Evolutionary conservation across 306 rosid species (phyloP).

Genomic region (Prunus mongolica): DNA sequence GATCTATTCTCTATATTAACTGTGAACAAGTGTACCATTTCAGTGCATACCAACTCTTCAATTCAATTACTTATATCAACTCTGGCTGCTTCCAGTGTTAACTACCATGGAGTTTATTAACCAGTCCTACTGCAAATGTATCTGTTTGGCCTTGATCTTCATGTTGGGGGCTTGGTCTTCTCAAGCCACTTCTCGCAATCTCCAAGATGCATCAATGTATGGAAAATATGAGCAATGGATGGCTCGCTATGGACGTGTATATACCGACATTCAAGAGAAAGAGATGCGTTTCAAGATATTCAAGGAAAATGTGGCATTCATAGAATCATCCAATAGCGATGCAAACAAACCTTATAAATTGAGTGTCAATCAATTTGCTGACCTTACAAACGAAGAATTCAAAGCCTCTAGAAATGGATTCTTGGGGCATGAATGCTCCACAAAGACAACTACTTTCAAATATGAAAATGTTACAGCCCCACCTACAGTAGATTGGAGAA

Average conservation of each 20-base stretch:
- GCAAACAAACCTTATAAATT: conserved; percentile 22
- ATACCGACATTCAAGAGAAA: conserved; percentile 20
- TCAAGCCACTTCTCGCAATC: neutral
- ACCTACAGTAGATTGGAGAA: conserved; percentile 36
- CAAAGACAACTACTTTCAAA: conserved; percentile 31
- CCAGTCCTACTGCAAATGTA: neutral
- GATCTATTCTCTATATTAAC: neutral
- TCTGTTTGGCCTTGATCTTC: neutral
- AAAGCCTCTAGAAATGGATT: too few species aligned
- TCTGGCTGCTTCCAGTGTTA: neutral
- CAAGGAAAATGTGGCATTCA: conserved; percentile 20
- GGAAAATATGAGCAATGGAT: too few species aligned
- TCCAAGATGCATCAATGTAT: neutral
- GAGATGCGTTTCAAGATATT: conserved; percentile 26
- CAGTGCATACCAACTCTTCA: neutral
- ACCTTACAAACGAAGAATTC: conserved; percentile 27
- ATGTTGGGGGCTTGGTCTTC: neutral
- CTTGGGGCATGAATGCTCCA: conserved; percentile 31
- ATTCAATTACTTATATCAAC: neutral
- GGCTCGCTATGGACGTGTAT: conserved; percentile 7
- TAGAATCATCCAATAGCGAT: conserved; percentile 19
- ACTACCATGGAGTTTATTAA: neutral
- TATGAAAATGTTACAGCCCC: conserved; percentile 30
- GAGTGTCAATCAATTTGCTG: conserved; percentile 22
- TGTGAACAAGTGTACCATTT: neutral